Conservation (phyloP, 2,329 filamentous ascomycete species). For the Colletotrichum cordylinicola region DNA sequence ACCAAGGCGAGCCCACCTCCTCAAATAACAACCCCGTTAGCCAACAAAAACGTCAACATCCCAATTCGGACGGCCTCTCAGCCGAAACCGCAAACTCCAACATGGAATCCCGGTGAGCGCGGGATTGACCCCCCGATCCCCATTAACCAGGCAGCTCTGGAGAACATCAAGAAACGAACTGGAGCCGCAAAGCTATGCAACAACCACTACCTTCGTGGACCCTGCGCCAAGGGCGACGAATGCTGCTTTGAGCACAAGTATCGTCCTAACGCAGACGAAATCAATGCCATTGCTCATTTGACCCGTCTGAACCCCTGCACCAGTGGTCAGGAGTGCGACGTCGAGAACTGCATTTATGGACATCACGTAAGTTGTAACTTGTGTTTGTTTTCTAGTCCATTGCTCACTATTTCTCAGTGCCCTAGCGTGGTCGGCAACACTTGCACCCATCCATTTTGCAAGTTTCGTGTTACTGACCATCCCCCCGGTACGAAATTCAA, state of each 20-base stretch:
- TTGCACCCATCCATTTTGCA: constrained; percentile 62
- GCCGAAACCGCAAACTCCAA: constrained; percentile 31
- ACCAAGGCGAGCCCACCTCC: constrained; percentile 49
- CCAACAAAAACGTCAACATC: constrained; percentile 32
- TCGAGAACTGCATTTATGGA: constrained; percentile 66
- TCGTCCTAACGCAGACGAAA: constrained; percentile 57
- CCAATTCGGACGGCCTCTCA: constrained; percentile 1
- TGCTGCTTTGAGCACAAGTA: constrained; percentile 65
- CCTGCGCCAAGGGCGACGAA: constrained; percentile 58
- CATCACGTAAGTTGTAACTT: constrained; percentile 57
- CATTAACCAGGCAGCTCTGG: constrained; percentile 51
- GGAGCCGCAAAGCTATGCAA: constrained; percentile 65
- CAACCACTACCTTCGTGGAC: constrained; percentile 64
- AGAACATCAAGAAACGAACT: constrained; percentile 61
- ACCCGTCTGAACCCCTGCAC: constrained; percentile 64
- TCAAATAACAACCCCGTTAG: constrained; percentile 46
- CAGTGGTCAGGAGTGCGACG: constrained; percentile 62
- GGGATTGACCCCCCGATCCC: constrained; percentile 60
- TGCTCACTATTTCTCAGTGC: constrained; percentile 43
- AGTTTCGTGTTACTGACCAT: constrained; percentile 58
- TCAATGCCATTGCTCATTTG: constrained; percentile 60
- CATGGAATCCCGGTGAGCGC: constrained; percentile 60
- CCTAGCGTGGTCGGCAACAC: constrained; percentile 56
- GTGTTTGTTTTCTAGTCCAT: neutral
- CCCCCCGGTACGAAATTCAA: constrained; percentile 62